Percentiles rank a stretch among this genome's conserved stretches.
Conservation (phyloP, 2,329 filamentous ascomycete genomes). For the Ciborinia camelliae region DNA sequence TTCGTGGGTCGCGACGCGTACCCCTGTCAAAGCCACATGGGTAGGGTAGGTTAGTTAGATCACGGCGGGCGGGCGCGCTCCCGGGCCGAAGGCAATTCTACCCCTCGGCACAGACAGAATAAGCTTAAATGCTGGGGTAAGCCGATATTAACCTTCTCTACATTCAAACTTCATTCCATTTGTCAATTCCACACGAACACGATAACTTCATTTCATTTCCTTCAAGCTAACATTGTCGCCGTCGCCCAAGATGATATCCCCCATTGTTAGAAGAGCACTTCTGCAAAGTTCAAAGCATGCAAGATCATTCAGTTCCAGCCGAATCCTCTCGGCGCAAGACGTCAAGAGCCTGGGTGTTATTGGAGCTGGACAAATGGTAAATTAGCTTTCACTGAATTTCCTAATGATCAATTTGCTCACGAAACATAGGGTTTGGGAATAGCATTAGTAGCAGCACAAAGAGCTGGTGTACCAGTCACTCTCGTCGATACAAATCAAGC, state of each 20-base stretch:
- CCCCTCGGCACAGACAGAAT: neutral
- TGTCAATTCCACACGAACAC: neutral
- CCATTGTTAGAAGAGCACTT: conserved; percentile 30
- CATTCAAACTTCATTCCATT: neutral
- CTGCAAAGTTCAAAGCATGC: conserved; percentile 28
- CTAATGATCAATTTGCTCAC: neutral
- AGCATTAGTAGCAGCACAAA: conserved; percentile 86
- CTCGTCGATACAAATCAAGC: conserved; percentile 81
- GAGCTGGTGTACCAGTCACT: conserved; percentile 77
- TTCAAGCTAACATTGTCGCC: neutral
- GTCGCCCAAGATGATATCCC: conserved; percentile 32
- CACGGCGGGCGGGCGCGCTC: conserved; percentile 4
- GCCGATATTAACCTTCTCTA: conserved; percentile 1
- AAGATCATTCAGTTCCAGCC: conserved; percentile 67
- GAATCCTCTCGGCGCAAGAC: conserved; percentile 59
- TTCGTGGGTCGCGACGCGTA: conserved; percentile 17
- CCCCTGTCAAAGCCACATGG: conserved; percentile 17
- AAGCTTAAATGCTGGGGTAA: conserved; percentile 12
- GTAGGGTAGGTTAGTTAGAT: no score
- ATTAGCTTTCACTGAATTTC: neutral
- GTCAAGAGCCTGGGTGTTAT: conserved; percentile 88
- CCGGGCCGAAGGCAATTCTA: conserved; percentile 13
- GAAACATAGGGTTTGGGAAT: conserved; percentile 78
- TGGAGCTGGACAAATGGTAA: conserved; percentile 93
- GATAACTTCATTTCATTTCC: neutral